A percentile compares a stretch with the other conserved stretches of the same genome.
These are phyloP conservation scores for Glycine soja DNA, from an alignment of 306 rosid genomes.

Conservation along the genomic window DNA sequence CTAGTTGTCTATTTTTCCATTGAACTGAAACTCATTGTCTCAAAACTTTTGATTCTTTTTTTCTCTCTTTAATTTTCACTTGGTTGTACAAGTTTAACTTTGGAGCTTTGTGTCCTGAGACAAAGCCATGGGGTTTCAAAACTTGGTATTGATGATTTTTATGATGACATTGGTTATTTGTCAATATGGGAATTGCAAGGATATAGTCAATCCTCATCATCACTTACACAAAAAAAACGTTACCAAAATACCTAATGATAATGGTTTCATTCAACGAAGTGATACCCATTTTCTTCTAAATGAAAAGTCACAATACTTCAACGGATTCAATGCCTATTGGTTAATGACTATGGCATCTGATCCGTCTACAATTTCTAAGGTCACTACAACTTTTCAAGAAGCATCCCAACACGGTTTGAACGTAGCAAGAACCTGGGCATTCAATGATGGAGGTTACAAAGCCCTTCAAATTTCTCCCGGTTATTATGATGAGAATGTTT, in stretches of 20 bases:
- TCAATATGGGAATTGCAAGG: conserved; percentile 38
- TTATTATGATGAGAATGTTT: conserved; percentile 41
- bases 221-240: not conserved
- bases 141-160: not conserved
- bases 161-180: conserved; percentile 27
- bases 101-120: not conserved
- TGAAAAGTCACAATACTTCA: conserved; percentile 48
- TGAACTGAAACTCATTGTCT: too few relatives aligned
- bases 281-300: conserved; percentile 53
- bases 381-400: conserved; percentile 47
- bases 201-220: not conserved
- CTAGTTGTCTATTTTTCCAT: too few relatives aligned
- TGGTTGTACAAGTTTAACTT: too few relatives aligned
- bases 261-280: conserved; percentile 39
- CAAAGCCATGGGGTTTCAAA: conserved; percentile 11
- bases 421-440: conserved; percentile 53
- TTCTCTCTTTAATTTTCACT: not conserved
- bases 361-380: conserved; percentile 51
- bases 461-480: conserved; percentile 52
- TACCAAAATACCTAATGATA: not conserved
- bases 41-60: not conserved
- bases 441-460: conserved; percentile 48
- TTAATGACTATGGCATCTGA: conserved; percentile 63
- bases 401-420: conserved; percentile 55
- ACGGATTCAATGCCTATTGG: conserved; percentile 70